Conservation (phyloP, 371 early-diverging fungal genomes). For the Funneliformis caledonium region DNA sequence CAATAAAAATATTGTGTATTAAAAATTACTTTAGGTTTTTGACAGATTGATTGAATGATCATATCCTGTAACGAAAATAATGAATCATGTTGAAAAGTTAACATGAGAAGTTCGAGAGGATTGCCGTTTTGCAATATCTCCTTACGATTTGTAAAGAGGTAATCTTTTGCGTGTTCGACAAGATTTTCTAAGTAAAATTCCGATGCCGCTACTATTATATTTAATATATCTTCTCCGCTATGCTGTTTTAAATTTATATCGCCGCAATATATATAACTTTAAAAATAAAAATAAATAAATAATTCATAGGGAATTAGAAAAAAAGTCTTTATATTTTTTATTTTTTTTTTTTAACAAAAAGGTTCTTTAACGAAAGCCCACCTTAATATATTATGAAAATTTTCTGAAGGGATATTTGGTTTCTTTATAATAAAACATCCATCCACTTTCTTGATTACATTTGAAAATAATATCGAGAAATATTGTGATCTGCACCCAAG, state of each 20-base stretch:
- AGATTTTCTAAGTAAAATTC: background rate
- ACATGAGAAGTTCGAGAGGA: background rate
- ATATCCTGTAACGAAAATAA: background rate
- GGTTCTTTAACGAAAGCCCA: background rate
- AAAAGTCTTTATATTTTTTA: background rate
- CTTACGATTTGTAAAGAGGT: background rate
- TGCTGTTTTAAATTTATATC: background rate
- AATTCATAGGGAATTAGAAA: background rate
- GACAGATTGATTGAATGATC: background rate
- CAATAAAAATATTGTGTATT: background rate
- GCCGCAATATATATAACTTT: background rate
- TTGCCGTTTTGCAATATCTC: background rate
- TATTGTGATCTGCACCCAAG: background rate
- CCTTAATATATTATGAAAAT: background rate
- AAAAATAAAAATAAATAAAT: background rate
- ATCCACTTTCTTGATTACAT: background rate
- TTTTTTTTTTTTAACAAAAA: background rate
- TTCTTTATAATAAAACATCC: background rate
- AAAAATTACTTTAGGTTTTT: background rate
- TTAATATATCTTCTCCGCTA: background rate
- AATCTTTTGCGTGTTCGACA: too few species aligned
- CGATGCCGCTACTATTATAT: background rate
- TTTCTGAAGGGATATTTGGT: background rate
- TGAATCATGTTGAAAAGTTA: background rate
- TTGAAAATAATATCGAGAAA: background rate